phyloP scores from a whole-genome alignment of 1,284 basidiomycete species.

The Austroboletus olivaceoglutinosus region DNA sequence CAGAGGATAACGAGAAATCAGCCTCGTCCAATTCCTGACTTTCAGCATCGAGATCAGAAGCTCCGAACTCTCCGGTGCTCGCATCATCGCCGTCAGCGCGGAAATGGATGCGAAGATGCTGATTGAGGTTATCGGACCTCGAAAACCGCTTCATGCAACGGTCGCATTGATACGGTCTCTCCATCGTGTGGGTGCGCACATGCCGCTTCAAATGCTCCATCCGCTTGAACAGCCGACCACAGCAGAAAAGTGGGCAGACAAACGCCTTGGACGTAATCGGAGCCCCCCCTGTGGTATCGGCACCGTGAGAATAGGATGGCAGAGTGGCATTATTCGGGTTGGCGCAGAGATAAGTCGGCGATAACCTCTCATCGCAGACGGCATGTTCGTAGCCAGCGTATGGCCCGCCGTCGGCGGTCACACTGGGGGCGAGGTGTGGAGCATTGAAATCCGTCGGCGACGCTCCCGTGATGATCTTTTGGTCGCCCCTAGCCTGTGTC shows the following conservation, averaged over 20 bases:
- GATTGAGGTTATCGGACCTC: conserved; percentile 80
- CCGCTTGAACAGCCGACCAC: conserved; percentile 82
- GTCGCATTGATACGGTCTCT: conserved; percentile 75
- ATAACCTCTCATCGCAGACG: conserved; percentile 17
- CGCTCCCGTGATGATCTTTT: conserved; percentile 28
- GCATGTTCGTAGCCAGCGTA: conserved; percentile 22
- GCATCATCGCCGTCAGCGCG: conserved; percentile 38
- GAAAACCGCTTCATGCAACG: conserved; percentile 79
- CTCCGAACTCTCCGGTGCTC: conserved; percentile 25
- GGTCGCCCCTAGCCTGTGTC: conserved; percentile 57
- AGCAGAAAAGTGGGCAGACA: conserved; percentile 77
- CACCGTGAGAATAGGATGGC: conserved; percentile 24
- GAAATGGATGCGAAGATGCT: conserved; percentile 78
- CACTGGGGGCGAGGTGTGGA: conserved; percentile 20
- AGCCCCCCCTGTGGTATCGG: conserved; percentile 17
- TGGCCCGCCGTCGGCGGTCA: conserved; percentile 19
- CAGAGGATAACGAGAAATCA: conserved; percentile 25
- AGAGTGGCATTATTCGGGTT: conserved; percentile 14
- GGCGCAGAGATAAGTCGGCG: conserved; percentile 17
- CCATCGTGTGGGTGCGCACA: conserved; percentile 86
- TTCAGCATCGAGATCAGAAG: conserved; percentile 27
- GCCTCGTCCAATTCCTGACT: conserved; percentile 30
- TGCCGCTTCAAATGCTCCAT: conserved; percentile 88
- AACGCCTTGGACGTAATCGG: conserved; percentile 59
- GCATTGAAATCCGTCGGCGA: conserved; percentile 20